A percentile compares a stretch with the other conserved stretches of the same genome.
Evolutionary conservation across 768 basidiomycete genomes (phyloP).

Genomic region (Punctularia strigosozonata): DNA sequence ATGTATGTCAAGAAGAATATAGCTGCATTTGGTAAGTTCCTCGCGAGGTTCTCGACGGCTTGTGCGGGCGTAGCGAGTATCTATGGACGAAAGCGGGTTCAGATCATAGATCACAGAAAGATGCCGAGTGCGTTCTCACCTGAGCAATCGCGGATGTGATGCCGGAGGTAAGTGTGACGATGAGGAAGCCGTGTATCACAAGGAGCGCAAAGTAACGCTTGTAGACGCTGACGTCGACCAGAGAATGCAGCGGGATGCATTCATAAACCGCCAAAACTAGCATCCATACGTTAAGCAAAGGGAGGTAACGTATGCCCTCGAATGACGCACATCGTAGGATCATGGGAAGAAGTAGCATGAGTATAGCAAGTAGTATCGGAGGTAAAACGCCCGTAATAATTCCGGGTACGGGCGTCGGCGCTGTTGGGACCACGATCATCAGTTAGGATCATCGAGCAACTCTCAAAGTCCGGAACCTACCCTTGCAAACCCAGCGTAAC

Average conservation of each 20-base stretch:
- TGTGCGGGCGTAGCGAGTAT: conserved; percentile 32
- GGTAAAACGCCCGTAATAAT: conserved; percentile 60
- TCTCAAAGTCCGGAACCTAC: conserved; percentile 10
- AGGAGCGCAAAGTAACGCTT: conserved; percentile 61
- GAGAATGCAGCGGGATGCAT: conserved; percentile 55
- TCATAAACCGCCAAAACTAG: conserved; percentile 52
- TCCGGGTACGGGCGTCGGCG: conserved; percentile 22
- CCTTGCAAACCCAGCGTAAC: conserved; percentile 45
- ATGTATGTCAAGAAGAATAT: conserved; percentile 58
- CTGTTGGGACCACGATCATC: conserved; percentile 5
- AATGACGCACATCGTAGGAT: conserved; percentile 37
- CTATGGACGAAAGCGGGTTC: conserved; percentile 9
- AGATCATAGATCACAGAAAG: not conserved
- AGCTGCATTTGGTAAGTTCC: conserved; percentile 41
- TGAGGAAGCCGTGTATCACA: conserved; percentile 62
- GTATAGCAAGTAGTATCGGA: conserved; percentile 45
- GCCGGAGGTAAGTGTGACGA: conserved; percentile 54
- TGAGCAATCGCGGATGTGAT: conserved; percentile 28
- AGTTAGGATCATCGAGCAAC: not conserved
- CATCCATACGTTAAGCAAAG: conserved; percentile 3
- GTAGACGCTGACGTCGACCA: conserved; percentile 63
- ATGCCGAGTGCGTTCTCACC: conserved; percentile 14
- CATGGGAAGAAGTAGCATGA: conserved; percentile 51
- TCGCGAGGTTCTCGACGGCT: conserved; percentile 31
- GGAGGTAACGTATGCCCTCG: not conserved